Base-by-base conservation (phyloP, 192 early-diverging fungal genomes). In the Hyaloraphidium curvatum region DNA sequence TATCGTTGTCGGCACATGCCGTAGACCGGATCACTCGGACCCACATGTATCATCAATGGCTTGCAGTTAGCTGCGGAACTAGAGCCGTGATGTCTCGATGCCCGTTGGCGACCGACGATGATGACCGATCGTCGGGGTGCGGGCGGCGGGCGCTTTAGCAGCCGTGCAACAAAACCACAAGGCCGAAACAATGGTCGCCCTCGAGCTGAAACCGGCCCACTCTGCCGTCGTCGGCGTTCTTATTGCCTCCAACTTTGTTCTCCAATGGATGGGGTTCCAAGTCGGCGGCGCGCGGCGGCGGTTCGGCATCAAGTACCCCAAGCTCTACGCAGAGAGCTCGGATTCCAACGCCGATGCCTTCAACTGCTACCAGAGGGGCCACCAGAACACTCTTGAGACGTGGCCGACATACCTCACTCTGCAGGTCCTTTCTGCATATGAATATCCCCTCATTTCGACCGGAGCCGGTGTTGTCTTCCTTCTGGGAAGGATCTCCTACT, bases 401-500 rank as follows among this genome's bases (percentile, higher is more conserved):
- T 48, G 25, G 7, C 43, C 43, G 7, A 48, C 23, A 14, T 48
- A 48, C 43, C 14, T 48, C 5, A 48, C 25, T 25, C 43, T 48
- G 7, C 43, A 48, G 19, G 43, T 48, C 23, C 19, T 48, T 14
- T 48, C 43, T 7, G 23, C 14, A 7, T 48, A 22, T 25, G 43
- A 48, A 25, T 48, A 48, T 48, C 43, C 43, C 43, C 43, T 48
- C 19, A 19, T 48, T 25, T 48, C 43, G 14, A 25, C 43, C 11
- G 43, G 43, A 7, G 7, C 25, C 17, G 43, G 43, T 25, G 4
- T 48, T 14, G 5, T 25, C 7, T 48, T 22, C 23, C 43, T 22
- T 5, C 7, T 19, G 11, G 43, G 43, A 22, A 14, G 43, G 43
- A 19, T 48, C 23, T 48, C 25, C 7, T 48, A 48, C 19, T 11